These are phyloP conservation scores for Phytophthora pseudosyringae DNA, from an alignment of 352 stramenopile species.

Conservation along the genomic window DNA sequence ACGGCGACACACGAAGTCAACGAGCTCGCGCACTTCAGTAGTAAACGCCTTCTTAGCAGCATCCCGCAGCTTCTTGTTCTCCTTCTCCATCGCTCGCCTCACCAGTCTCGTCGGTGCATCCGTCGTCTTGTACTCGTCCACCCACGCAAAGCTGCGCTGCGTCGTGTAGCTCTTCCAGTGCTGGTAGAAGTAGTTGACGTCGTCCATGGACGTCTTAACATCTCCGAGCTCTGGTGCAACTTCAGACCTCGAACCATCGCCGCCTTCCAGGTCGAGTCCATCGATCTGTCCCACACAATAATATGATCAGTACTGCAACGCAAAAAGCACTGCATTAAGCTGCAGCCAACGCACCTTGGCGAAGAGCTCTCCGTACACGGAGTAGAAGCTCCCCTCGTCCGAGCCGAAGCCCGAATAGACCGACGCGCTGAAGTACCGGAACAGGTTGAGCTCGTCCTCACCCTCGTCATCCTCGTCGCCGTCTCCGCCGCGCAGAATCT, in stretches of 20 bases:
- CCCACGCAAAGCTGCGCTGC: conserved; percentile 76
- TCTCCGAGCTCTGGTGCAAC: conserved; percentile 61
- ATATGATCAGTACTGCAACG: not conserved
- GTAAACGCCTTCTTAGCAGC: conserved; percentile 79
- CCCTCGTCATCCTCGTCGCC: conserved; percentile 37
- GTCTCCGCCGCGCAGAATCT: conserved; percentile 81
- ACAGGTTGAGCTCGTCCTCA: conserved; percentile 72
- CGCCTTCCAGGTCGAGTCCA: conserved; percentile 54
- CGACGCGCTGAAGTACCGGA: conserved; percentile 79
- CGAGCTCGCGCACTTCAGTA: conserved; percentile 77
- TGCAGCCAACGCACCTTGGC: conserved; percentile 49
- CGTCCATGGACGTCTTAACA: conserved; percentile 46
- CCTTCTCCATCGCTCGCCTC: conserved; percentile 86
- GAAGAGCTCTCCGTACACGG: conserved; percentile 77
- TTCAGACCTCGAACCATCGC: conserved; percentile 7
- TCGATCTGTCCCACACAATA: conserved; percentile 59
- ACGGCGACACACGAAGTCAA: conserved; percentile 84
- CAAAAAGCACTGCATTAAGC: conserved; percentile 2
- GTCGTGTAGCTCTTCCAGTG: conserved; percentile 82
- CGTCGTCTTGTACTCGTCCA: conserved; percentile 86
- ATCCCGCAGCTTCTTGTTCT: conserved; percentile 90
- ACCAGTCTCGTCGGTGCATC: conserved; percentile 81
- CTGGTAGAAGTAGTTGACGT: conserved; percentile 77
- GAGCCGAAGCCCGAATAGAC: conserved; percentile 83
- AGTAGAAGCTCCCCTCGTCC: conserved; percentile 81